Conservation (phyloP, 345 rosid species). For the Populus simonii region DNA sequence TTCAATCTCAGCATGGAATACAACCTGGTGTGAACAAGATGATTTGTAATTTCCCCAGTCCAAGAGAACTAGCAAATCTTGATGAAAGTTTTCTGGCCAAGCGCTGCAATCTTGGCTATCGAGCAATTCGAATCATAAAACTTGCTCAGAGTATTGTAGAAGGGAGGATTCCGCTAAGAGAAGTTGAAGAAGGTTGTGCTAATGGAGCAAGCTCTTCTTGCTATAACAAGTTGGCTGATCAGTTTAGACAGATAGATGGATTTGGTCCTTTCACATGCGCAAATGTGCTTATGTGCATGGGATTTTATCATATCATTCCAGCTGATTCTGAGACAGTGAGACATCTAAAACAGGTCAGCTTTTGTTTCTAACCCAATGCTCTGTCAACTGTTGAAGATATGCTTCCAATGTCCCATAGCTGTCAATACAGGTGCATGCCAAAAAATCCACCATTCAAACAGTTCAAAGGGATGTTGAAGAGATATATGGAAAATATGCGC, state of each 20-base stretch:
- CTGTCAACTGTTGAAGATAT: neutral
- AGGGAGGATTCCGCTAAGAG: slow-evolving; percentile 35
- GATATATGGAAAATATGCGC: slow-evolving; percentile 38
- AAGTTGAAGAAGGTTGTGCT: slow-evolving; percentile 33
- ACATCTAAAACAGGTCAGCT: slow-evolving; percentile 44
- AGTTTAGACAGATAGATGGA: slow-evolving; percentile 38
- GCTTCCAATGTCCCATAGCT: neutral
- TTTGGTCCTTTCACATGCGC: slow-evolving; percentile 54
- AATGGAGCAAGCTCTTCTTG: slow-evolving; percentile 18
- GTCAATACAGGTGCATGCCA: slow-evolving; percentile 39
- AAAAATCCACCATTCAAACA: slow-evolving; percentile 25
- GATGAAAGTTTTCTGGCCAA: slow-evolving; percentile 44
- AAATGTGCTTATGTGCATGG: slow-evolving; percentile 56
- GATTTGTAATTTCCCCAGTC: slow-evolving; percentile 44
- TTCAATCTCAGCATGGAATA: neutral
- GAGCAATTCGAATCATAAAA: slow-evolving; percentile 47
- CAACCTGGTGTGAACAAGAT: neutral
- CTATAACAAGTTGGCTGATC: slow-evolving; percentile 30
- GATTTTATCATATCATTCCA: slow-evolving; percentile 51
- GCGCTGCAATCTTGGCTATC: slow-evolving; percentile 45
- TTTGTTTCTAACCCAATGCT: neutral
- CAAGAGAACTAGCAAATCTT: slow-evolving; percentile 42
- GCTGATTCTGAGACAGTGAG: slow-evolving; percentile 53
- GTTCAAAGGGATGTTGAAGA: slow-evolving; percentile 30
- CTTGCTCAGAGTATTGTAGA: slow-evolving; percentile 43